A percentile compares a stretch with the other conserved stretches of the same genome.
phyloP scores from a whole-genome alignment of 2,329 filamentous ascomycete genomes.

The Akanthomyces lecanii region DNA sequence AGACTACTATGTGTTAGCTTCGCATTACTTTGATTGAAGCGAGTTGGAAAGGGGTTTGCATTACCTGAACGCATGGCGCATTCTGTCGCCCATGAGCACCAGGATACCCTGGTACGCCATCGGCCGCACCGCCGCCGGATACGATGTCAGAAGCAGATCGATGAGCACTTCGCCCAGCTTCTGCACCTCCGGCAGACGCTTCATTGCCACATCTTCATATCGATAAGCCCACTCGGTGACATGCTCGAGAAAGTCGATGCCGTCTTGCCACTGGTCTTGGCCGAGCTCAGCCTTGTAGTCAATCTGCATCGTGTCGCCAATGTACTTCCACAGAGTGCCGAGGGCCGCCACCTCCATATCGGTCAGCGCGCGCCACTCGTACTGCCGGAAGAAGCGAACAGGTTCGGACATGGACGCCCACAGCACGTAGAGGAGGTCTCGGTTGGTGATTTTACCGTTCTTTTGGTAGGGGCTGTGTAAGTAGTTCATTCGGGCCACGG shows the following conservation, averaged over 20 bases:
- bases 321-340: constrained; percentile 65
- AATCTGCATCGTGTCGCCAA: constrained; percentile 68
- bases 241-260: constrained; percentile 49
- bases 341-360: constrained; percentile 65
- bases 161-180: constrained; percentile 56
- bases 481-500: constrained; percentile 38
- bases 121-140: constrained; percentile 43
- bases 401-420: constrained; percentile 64
- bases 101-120: constrained; percentile 48
- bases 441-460: constrained; percentile 33
- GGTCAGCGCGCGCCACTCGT: constrained; percentile 66
- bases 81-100: constrained; percentile 59
- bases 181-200: constrained; percentile 46
- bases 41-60: background rate
- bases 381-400: constrained; percentile 55
- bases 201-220: constrained; percentile 60
- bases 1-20: constrained; percentile 32
- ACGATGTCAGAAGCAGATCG: constrained; percentile 53
- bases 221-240: constrained; percentile 43
- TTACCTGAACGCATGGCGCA: constrained; percentile 62
- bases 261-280: constrained; percentile 41
- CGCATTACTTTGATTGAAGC: background rate
- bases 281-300: constrained; percentile 39
- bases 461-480: constrained; percentile 36
- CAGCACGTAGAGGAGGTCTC: constrained; percentile 38